Evolutionary conservation across 495 filamentous ascomycete species (phyloP).

Genomic region (Daldinia childiae): DNA sequence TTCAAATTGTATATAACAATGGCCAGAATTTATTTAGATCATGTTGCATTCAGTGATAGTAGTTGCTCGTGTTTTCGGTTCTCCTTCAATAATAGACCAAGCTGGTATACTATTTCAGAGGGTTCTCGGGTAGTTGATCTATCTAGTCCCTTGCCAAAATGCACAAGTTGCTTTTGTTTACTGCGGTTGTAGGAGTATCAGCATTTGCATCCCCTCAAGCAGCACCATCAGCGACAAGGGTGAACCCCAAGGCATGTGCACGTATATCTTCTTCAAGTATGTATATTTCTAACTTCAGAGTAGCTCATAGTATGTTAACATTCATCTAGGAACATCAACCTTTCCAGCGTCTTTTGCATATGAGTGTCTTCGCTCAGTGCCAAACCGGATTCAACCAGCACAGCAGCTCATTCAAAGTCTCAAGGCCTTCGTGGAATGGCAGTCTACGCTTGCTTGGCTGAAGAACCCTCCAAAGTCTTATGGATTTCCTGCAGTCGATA

Average conservation of each 20-base stretch:
- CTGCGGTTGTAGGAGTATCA: conserved; percentile 16
- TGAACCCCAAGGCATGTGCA: conserved; percentile 39
- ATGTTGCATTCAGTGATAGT: neutral
- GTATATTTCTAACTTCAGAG: neutral
- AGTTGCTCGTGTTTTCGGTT: neutral
- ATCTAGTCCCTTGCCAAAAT: conserved; percentile 13
- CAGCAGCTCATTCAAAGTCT: conserved; percentile 48
- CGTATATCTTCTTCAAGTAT: conserved; percentile 33
- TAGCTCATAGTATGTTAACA: neutral
- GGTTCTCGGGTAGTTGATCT: conserved; percentile 19
- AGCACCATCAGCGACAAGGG: conserved; percentile 1
- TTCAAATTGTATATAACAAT: neutral
- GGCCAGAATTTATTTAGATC: neutral
- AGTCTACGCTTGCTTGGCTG: conserved; percentile 55
- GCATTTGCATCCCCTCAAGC: conserved; percentile 41
- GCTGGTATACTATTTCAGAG: neutral
- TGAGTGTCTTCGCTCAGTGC: conserved; percentile 47
- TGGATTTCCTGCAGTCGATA: conserved; percentile 50
- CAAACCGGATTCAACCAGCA: conserved; percentile 45
- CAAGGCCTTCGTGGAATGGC: conserved; percentile 49
- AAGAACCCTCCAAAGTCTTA: conserved; percentile 56
- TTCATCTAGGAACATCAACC: conserved; percentile 32
- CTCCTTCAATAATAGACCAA: neutral
- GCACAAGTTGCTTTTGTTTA: conserved; percentile 14
- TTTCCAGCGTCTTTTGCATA: conserved; percentile 44